Conservation (phyloP, 2,329 filamentous ascomycete species). For the Hypoxylon sp. region DNA sequence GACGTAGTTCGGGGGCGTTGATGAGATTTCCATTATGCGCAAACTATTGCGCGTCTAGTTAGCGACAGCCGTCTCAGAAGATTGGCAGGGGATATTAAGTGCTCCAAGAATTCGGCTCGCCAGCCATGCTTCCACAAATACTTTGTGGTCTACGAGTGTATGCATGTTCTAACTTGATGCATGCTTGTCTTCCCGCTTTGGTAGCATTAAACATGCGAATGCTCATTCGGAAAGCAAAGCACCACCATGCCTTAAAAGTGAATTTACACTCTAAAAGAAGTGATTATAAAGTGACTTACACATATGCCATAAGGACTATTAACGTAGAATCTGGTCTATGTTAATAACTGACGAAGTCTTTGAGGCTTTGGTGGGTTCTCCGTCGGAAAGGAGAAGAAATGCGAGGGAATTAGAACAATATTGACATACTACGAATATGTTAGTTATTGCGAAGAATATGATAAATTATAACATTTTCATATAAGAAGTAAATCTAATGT, state of each 20-base stretch:
- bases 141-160: background rate
- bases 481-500: background rate
- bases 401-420: background rate
- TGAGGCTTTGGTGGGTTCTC: background rate
- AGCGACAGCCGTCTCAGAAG: constrained; percentile 1
- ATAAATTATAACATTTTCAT: background rate
- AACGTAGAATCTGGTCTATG: constrained; percentile 76
- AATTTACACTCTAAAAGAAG: background rate
- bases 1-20: constrained; percentile 77
- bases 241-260: background rate
- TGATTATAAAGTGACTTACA: constrained; percentile 30
- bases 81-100: background rate
- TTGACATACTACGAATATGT: constrained; percentile 29
- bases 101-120: background rate
- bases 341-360: constrained; percentile 16
- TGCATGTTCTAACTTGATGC: background rate
- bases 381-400: background rate
- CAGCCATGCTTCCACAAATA: background rate
- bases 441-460: constrained; percentile 11
- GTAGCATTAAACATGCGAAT: background rate
- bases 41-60: constrained; percentile 58
- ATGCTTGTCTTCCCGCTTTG: background rate
- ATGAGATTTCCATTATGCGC: constrained; percentile 92
- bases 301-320: constrained; percentile 88
- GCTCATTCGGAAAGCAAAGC: background rate